A percentile compares a stretch with the other conserved stretches of the same genome.
Evolutionary conservation across 2,329 filamentous ascomycete species (phyloP).

Genomic region (Aspergillus quadricinctus): DNA sequence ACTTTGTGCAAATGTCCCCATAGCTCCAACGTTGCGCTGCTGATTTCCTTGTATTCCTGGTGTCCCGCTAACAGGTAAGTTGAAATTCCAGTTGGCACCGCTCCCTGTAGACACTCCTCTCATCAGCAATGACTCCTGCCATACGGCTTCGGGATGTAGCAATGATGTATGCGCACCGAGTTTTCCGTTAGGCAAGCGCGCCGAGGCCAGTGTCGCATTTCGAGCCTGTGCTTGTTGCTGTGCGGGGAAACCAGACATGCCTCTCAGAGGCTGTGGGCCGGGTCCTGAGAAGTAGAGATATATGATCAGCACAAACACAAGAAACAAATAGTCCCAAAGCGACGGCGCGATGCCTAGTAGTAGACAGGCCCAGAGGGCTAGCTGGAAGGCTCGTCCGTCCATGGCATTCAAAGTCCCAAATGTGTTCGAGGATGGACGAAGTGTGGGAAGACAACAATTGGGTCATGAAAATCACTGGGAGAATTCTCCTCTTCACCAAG

Average conservation of each 20-base stretch:
- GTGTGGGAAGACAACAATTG: background rate
- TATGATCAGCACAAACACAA: conserved; percentile 9
- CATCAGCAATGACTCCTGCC: conserved; percentile 20
- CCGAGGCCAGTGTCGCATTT: conserved; percentile 45
- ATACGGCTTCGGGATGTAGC: background rate
- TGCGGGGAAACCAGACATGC: conserved; percentile 51
- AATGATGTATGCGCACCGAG: conserved; percentile 39
- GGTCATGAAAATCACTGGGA: background rate
- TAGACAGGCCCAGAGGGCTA: conserved; percentile 1
- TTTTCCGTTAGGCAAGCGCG: conserved; percentile 52
- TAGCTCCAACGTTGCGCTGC: conserved; percentile 47
- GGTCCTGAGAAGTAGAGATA: conserved; percentile 35
- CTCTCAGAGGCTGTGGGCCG: conserved; percentile 49
- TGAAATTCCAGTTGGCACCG: conserved; percentile 56
- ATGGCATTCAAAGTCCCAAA: background rate
- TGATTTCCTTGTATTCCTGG: conserved; percentile 49
- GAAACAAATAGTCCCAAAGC: background rate
- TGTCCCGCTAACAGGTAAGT: conserved; percentile 50
- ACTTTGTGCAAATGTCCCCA: conserved; percentile 55
- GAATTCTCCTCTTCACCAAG: background rate
- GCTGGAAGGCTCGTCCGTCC: conserved; percentile 1
- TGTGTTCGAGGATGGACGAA: conserved; percentile 6
- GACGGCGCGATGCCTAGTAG: conserved; percentile 5
- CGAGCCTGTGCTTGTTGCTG: conserved; percentile 47
- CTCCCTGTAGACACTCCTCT: conserved; percentile 37